A percentile compares a stretch with the other conserved stretches of the same genome.
phyloP scores from a whole-genome alignment of 2,329 filamentous ascomycete genomes.

The Fusarium mangiferae region DNA sequence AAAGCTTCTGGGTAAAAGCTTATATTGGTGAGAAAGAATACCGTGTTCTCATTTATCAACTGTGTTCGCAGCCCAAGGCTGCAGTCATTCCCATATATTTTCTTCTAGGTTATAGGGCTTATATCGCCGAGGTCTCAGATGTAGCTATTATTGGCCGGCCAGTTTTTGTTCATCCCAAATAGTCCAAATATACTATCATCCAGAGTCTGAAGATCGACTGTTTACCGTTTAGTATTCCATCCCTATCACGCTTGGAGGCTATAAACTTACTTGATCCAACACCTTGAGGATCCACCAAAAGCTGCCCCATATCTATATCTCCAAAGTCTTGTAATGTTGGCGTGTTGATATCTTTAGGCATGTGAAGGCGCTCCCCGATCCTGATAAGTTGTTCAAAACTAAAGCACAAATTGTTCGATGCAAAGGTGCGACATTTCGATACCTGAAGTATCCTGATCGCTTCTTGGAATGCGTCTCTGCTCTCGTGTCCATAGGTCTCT shows the following conservation, averaged over 20 bases:
- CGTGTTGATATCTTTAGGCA: background rate
- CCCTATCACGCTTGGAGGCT: too few species aligned
- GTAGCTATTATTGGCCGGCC: background rate
- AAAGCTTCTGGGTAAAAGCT: too few species aligned
- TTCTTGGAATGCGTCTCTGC: background rate
- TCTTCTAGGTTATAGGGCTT: rapidly evolving
- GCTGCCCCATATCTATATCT: background rate
- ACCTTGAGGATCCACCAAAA: background rate
- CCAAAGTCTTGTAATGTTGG: background rate
- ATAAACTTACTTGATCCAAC: background rate
- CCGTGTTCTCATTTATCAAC: too few species aligned
- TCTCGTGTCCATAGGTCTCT: background rate
- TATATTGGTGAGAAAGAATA: too few species aligned
- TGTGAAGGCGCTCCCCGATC: background rate
- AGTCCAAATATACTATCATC: background rate
- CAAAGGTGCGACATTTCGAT: background rate
- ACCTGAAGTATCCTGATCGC: background rate
- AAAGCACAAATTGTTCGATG: background rate
- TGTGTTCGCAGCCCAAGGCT: too few species aligned
- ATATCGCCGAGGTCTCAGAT: background rate
- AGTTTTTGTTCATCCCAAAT: background rate
- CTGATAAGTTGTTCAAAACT: background rate
- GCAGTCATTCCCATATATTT: too few species aligned
- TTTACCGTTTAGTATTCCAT: background rate
- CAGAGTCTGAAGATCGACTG: background rate